These are phyloP conservation scores for Setaria italica DNA, from an alignment of 202 grass and related monocot genomes.

Conservation along the genomic window DNA sequence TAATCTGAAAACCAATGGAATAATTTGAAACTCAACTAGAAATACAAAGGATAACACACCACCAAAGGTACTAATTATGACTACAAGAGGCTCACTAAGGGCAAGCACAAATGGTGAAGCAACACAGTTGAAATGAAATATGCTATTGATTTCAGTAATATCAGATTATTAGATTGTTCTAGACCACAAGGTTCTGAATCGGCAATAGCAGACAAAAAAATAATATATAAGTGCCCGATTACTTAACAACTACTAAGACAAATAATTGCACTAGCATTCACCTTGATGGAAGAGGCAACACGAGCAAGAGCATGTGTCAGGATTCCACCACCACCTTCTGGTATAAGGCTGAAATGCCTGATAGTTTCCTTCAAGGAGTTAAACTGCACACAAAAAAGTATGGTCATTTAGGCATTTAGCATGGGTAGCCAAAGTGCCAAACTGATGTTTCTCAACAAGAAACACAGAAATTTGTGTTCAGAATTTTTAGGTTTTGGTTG, in stretches of 20 bases:
- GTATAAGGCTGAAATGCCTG: constrained; percentile 95
- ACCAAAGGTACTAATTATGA: not conserved
- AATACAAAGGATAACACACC: not conserved
- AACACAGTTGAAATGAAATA: constrained; percentile 22
- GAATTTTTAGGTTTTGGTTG: not conserved
- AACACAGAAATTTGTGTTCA: not conserved
- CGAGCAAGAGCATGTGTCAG: constrained; percentile 85
- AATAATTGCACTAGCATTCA: constrained; percentile 40
- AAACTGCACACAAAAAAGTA: constrained; percentile 67
- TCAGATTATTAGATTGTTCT: constrained; percentile 7
- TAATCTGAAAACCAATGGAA: constrained; percentile 69
- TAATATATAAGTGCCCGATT: constrained; percentile 13
- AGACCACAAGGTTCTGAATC: constrained; percentile 12
- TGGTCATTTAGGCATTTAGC: not conserved
- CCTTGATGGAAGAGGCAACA: constrained; percentile 89
- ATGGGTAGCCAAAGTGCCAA: constrained; percentile 19
- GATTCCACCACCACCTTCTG: constrained; percentile 79
- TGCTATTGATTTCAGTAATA: constrained; percentile 28
- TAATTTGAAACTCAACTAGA: constrained; percentile 25
- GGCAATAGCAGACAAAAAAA: constrained; percentile 4
- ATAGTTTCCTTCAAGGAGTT: constrained; percentile 80
- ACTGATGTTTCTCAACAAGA: constrained; percentile 18
- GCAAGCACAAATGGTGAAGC: not conserved
- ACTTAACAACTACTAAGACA: not conserved
- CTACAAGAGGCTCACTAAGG: not conserved